Percentiles rank a stretch among this genome's conserved stretches.
Evolutionary conservation across 345 rosid genomes (phyloP).

Genomic region (Carallia brachiata): DNA sequence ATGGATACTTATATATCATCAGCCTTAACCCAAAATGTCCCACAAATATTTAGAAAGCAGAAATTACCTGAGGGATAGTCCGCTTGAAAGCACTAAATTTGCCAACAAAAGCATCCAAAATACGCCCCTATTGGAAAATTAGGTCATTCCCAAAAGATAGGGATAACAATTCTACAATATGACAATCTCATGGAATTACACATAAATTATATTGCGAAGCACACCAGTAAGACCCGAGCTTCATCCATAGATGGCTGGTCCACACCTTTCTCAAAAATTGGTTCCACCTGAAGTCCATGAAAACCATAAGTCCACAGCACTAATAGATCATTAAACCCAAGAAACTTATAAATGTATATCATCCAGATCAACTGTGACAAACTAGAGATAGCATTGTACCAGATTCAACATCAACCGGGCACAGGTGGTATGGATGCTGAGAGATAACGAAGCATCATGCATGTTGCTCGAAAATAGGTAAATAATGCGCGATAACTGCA

Average conservation of each 20-base stretch:
- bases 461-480: constrained; percentile 95
- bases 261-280: constrained; percentile 95
- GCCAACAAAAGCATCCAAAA: constrained; percentile 98
- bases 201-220: constrained; percentile 13
- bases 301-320: constrained; percentile 19
- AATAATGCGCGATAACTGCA: constrained; percentile 93
- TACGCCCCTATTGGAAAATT: constrained; percentile 66
- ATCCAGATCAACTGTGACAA: constrained; percentile 6
- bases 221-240: constrained; percentile 86
- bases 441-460: constrained; percentile 96
- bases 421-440: constrained; percentile 94
- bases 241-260: constrained; percentile 96
- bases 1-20: neutral
- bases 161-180: constrained; percentile 14
- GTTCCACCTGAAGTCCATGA: constrained; percentile 72
- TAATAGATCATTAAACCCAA: constrained; percentile 12
- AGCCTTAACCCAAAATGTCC: neutral
- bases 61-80: constrained; percentile 92
- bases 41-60: constrained; percentile 12
- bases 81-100: constrained; percentile 97
- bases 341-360: constrained; percentile 1
- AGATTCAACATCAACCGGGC: constrained; percentile 98
- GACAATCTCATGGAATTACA: constrained; percentile 4
- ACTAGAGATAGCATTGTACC: constrained; percentile 43
- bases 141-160: constrained; percentile 18